These are phyloP conservation scores for Candida albicans DNA, from an alignment of 1,139 yeast species.

Conservation along the genomic window DNA sequence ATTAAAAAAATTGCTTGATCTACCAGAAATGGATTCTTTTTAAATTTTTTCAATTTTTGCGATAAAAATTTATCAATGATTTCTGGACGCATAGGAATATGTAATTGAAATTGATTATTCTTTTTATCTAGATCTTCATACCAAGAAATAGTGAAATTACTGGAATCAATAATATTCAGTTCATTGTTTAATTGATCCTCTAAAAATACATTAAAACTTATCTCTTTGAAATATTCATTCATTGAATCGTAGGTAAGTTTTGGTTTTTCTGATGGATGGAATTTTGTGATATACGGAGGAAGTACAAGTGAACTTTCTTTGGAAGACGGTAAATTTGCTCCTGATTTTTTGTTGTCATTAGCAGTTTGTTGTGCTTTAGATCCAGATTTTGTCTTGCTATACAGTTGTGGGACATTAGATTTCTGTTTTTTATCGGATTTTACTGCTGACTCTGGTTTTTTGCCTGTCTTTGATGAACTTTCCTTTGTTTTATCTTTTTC, in stretches of 20 bases:
- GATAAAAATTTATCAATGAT: slow-evolving; percentile 43
- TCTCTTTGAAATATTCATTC: slow-evolving; percentile 55
- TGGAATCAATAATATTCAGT: slow-evolving; percentile 32
- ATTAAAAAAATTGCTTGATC: slow-evolving; percentile 50
- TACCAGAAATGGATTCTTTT: slow-evolving; percentile 48
- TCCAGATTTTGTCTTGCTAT: neutral
- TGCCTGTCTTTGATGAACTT: neutral
- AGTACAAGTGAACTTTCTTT: slow-evolving; percentile 13
- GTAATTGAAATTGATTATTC: slow-evolving; percentile 39
- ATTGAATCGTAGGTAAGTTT: slow-evolving; percentile 49
- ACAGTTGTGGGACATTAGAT: neutral
- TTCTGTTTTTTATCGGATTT: neutral
- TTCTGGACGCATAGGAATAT: slow-evolving; percentile 38
- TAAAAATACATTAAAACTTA: slow-evolving; percentile 59
- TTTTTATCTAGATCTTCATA: slow-evolving; percentile 47
- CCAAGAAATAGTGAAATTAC: slow-evolving; percentile 51
- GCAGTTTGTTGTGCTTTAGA: neutral
- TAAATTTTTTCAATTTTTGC: slow-evolving; percentile 39
- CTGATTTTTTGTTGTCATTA: neutral
- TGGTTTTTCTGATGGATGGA: slow-evolving; percentile 35
- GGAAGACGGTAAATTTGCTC: neutral
- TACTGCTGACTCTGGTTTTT: too few species aligned
- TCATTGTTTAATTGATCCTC: slow-evolving; percentile 57
- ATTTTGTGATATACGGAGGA: slow-evolving; percentile 29
- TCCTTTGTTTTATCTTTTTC: too few species aligned